Evolutionary conservation across 2,329 filamentous ascomycete genomes (phyloP).

Genomic region (Fusarium nygamai): DNA sequence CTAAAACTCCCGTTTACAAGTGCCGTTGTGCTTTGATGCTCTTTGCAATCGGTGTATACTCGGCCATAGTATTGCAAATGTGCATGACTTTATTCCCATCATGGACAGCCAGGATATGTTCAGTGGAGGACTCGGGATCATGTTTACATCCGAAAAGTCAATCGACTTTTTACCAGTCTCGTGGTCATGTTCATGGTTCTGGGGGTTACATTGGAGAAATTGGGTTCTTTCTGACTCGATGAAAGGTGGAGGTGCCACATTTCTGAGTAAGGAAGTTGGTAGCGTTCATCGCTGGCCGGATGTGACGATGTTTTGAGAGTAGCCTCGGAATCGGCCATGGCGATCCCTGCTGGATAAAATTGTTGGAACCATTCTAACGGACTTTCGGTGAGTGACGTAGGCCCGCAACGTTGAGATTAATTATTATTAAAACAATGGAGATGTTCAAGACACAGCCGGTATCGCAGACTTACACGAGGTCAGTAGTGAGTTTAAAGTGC

Average conservation of each 20-base stretch:
- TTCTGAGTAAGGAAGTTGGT: constrained; percentile 11
- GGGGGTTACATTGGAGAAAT: background rate
- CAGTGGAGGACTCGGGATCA: background rate
- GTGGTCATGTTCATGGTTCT: constrained; percentile 8
- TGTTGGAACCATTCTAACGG: background rate
- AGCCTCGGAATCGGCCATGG: background rate
- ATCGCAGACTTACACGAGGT: background rate
- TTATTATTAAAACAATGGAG: background rate
- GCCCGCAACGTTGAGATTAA: background rate
- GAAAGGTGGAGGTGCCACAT: background rate
- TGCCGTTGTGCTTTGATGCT: background rate
- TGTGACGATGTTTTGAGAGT: background rate
- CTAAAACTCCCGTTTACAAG: background rate
- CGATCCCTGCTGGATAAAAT: background rate
- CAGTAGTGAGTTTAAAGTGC: background rate
- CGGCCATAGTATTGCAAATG: background rate
- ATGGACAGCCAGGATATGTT: background rate
- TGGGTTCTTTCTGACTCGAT: constrained; percentile 3
- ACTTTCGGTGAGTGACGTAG: background rate
- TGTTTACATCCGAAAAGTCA: constrained; percentile 9
- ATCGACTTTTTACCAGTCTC: background rate
- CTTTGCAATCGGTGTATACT: background rate
- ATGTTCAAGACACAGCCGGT: background rate
- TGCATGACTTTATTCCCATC: constrained; percentile 6
- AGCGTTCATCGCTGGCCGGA: background rate